These are phyloP conservation scores for Esteya vermicola DNA, from an alignment of 2,329 filamentous ascomycete genomes.

Conservation along the genomic window DNA sequence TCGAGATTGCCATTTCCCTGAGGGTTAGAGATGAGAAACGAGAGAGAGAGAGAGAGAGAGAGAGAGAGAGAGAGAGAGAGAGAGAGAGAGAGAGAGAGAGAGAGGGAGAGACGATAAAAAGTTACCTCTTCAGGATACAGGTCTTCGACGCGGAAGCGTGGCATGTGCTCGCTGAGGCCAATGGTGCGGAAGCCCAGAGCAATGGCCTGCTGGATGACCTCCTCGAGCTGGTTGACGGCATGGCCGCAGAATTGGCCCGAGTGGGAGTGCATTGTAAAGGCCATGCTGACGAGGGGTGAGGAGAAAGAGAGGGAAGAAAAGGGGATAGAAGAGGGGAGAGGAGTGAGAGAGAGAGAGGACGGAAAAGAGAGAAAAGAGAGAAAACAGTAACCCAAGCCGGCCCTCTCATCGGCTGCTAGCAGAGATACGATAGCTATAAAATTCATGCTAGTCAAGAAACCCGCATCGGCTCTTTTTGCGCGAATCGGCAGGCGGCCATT, in stretches of 20 bases:
- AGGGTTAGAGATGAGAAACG: background rate
- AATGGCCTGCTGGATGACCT: slow-evolving; percentile 69
- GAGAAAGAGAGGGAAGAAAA: too few species aligned
- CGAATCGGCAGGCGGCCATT: slow-evolving; percentile 8
- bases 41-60: background rate
- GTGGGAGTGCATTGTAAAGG: slow-evolving; percentile 95
- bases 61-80: background rate
- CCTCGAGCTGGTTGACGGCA: slow-evolving; percentile 72
- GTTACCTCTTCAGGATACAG: slow-evolving; percentile 85
- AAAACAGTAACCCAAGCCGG: too few species aligned
- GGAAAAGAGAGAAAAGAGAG: too few species aligned
- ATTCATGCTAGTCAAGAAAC: too few species aligned
- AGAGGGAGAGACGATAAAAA: too few species aligned
- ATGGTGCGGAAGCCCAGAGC: slow-evolving; percentile 66
- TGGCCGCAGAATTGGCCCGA: slow-evolving; percentile 96
- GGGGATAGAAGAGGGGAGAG: too few species aligned
- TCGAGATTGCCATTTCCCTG: slow-evolving; percentile 29
- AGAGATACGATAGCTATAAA: too few species aligned
- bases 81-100: slow-evolving; percentile 1
- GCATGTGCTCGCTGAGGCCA: slow-evolving; percentile 91
- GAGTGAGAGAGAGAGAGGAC: too few species aligned
- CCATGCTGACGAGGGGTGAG: slow-evolving; percentile 41
- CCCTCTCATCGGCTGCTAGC: too few species aligned
- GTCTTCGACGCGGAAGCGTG: slow-evolving; percentile 56
- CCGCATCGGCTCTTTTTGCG: background rate